Evolutionary conservation across 2,329 filamentous ascomycete genomes (phyloP), one percentile per base, ranked within the genome.

Genomic region (Epichloe aotearoae): DNA sequence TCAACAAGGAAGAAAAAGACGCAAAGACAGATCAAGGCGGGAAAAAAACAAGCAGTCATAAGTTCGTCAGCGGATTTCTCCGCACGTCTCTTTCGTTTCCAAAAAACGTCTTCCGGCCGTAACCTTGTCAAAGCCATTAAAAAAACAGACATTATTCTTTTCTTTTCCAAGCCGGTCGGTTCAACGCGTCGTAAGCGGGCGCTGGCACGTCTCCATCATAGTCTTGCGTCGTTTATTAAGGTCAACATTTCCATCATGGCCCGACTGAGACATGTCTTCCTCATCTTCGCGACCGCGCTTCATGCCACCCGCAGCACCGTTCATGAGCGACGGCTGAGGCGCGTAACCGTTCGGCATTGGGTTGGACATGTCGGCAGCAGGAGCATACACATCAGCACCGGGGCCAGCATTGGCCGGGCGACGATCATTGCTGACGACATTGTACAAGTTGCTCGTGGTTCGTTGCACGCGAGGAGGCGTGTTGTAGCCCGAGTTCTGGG

Each of bases 181-280:
- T 73, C 62, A 77, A 67, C 17, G 70, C 58, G 46, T 79, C 74
- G 58, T 77, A 79, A 17, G 64, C 66, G 20, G 75, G 68, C 20
- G 70, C 65, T 23, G 75, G 68, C n/a, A 76, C 11, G 74, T 70
- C 58, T 87, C 82, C 55, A 80, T 77, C 57, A 86, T 74, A 0
- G 86, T 90, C 73, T 90, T 91, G 56, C 87, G 82, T 58, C 88
- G 82, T 71, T 94, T 94, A 53, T 94, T 94, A 53, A 84, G 67
- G 20, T 85, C 78, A 55, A 82, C 69, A 43, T 83, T 79, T 11
- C 59, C 62, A 43, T 77, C 77, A 61, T 76, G 82, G 39, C 79
- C 75, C 20, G 83, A 77, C 12, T 85, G 82, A 47, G 75, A 72
- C 52, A 73, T 54, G 20, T 74, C 71, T 23, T 84, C 80, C 19